Percentiles rank a stretch among this genome's conserved stretches.
phyloP scores from a whole-genome alignment of 2,329 filamentous ascomycete species.

The Spiromastix sp. region DNA sequence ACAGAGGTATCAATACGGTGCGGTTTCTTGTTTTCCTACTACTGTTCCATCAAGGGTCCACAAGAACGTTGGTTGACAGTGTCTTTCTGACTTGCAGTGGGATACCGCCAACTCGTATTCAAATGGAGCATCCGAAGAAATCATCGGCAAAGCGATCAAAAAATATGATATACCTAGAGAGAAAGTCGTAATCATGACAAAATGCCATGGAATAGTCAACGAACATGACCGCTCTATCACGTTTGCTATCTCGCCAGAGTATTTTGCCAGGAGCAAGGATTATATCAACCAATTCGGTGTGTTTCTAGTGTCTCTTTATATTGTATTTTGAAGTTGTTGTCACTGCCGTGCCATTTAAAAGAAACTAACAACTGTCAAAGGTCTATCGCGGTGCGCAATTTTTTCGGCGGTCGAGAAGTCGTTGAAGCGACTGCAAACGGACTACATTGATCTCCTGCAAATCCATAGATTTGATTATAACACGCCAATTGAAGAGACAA shows the following conservation, averaged over 20 bases:
- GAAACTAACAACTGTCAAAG: slow-evolving; percentile 4
- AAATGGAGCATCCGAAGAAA: slow-evolving; percentile 44
- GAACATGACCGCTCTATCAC: slow-evolving; percentile 22
- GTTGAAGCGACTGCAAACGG: slow-evolving; percentile 32
- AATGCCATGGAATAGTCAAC: slow-evolving; percentile 36
- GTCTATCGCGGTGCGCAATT: slow-evolving; percentile 32
- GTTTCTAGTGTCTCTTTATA: not conserved
- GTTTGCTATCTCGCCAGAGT: slow-evolving; percentile 26
- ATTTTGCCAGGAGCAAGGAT: slow-evolving; percentile 36
- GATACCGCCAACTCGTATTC: slow-evolving; percentile 40
- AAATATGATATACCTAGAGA: slow-evolving; percentile 48
- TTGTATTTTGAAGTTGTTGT: not conserved
- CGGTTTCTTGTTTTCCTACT: not conserved
- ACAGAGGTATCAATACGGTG: slow-evolving; percentile 11
- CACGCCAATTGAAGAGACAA: slow-evolving; percentile 40
- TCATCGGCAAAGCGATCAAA: slow-evolving; percentile 47
- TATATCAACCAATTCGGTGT: slow-evolving; percentile 35
- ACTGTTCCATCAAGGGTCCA: not conserved
- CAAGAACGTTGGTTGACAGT: not conserved
- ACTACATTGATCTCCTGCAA: slow-evolving; percentile 40
- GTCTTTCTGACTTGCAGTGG: too few species aligned
- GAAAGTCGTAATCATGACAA: slow-evolving; percentile 48
- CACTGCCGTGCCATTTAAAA: not conserved
- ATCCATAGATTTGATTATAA: slow-evolving; percentile 39
- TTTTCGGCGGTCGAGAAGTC: slow-evolving; percentile 37